Evolutionary conservation across 495 filamentous ascomycete genomes (phyloP).

Genomic region (Polyplosphaeria fusca): DNA sequence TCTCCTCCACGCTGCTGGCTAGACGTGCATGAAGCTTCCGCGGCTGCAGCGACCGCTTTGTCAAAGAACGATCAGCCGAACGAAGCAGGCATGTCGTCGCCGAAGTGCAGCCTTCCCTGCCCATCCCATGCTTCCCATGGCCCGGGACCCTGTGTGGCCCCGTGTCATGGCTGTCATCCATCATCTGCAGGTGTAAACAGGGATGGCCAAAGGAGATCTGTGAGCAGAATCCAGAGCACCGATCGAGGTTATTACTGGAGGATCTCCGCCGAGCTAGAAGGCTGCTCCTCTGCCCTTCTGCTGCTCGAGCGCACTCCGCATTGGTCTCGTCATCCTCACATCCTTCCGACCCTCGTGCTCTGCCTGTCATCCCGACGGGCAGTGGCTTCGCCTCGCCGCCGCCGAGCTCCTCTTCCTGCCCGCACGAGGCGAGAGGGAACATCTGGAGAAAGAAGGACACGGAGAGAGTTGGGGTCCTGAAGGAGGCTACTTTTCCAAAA

Average conservation of each 20-base stretch:
- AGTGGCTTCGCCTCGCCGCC: slow-evolving; percentile 6
- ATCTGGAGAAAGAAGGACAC: not conserved
- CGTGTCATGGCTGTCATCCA: slow-evolving; percentile 35
- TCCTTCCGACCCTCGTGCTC: slow-evolving; percentile 10
- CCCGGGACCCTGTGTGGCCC: slow-evolving; percentile 23
- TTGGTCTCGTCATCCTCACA: slow-evolving; percentile 25
- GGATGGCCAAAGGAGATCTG: slow-evolving; percentile 34
- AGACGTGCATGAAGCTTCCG: slow-evolving; percentile 27
- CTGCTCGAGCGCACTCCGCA: slow-evolving; percentile 24
- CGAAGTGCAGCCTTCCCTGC: slow-evolving; percentile 25
- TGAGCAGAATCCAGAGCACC: slow-evolving; percentile 25
- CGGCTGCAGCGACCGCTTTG: slow-evolving; percentile 10
- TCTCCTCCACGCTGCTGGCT: slow-evolving; percentile 5
- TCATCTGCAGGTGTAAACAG: slow-evolving; percentile 31
- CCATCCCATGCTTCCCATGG: slow-evolving; percentile 27
- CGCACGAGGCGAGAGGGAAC: not conserved
- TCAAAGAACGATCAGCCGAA: slow-evolving; percentile 39
- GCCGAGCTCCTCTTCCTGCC: not conserved
- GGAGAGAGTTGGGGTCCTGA: too few species aligned
- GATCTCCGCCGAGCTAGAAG: slow-evolving; percentile 30
- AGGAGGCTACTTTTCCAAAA: too few species aligned
- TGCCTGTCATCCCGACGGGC: slow-evolving; percentile 3
- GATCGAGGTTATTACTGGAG: slow-evolving; percentile 37
- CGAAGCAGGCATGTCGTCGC: slow-evolving; percentile 29
- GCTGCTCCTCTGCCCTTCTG: slow-evolving; percentile 24